phyloP scores from a whole-genome alignment of 2,329 filamentous ascomycete species.

The Penicillium sp. region DNA sequence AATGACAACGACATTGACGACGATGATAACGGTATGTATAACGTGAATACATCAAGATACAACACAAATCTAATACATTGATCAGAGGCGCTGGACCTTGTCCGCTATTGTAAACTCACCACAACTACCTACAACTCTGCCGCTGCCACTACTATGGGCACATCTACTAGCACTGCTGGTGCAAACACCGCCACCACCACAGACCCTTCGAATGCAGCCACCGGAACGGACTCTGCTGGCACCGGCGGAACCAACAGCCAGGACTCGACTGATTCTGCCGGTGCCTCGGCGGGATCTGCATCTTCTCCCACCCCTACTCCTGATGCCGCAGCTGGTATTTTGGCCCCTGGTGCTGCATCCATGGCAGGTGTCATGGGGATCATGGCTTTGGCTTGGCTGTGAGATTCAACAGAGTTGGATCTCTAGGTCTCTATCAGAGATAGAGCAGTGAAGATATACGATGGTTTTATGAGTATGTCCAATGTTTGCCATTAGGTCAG shows the following conservation, averaged over 20 bases:
- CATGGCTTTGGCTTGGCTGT: slow-evolving; percentile 23
- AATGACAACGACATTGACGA: slow-evolving; percentile 6
- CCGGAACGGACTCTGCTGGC: slow-evolving; percentile 1
- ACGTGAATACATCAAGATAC: background rate
- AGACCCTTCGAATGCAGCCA: background rate
- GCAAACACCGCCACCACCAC: slow-evolving; percentile 4
- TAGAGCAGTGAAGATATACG: background rate
- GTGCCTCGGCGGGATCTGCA: slow-evolving; percentile 1
- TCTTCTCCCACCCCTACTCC: slow-evolving; percentile 10
- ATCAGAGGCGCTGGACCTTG: slow-evolving; percentile 26
- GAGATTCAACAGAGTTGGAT: background rate
- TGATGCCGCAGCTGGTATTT: slow-evolving; percentile 12
- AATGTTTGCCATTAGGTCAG: slow-evolving; percentile 3
- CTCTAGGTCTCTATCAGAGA: background rate
- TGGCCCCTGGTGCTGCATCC: slow-evolving; percentile 12
- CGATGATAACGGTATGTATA: slow-evolving; percentile 24
- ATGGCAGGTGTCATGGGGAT: slow-evolving; percentile 20
- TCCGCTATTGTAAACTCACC: slow-evolving; percentile 22
- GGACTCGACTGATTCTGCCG: background rate
- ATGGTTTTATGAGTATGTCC: background rate
- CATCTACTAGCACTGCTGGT: slow-evolving; percentile 1
- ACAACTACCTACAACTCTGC: slow-evolving; percentile 24
- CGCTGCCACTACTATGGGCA: slow-evolving; percentile 16
- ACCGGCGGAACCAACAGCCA: slow-evolving; percentile 1
- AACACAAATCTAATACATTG: slow-evolving; percentile 2